Evolutionary conservation across 2,329 filamentous ascomycete species (phyloP).

Genomic region (Fusarium piperis): DNA sequence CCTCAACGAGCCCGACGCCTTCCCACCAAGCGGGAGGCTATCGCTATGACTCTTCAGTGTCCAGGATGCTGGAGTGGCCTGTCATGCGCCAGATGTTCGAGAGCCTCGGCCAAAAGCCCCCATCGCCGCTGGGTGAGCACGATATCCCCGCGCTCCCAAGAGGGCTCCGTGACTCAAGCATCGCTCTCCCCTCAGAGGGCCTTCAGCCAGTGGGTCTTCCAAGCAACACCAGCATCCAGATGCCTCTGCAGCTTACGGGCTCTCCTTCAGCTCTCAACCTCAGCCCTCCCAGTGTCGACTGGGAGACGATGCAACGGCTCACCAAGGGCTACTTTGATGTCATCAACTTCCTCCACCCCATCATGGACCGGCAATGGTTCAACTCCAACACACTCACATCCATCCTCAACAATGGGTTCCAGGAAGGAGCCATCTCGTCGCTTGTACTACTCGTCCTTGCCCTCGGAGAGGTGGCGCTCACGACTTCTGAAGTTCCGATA

Average conservation of each 20-base stretch:
- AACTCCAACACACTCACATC: conserved; percentile 56
- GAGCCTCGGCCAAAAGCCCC: conserved; percentile 36
- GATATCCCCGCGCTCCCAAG: conserved; percentile 27
- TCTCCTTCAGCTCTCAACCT: conserved; percentile 23
- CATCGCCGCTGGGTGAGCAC: conserved; percentile 25
- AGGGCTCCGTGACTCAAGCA: conserved; percentile 36
- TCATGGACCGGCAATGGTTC: conserved; percentile 67
- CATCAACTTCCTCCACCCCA: conserved; percentile 67
- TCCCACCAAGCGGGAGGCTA: conserved; percentile 35
- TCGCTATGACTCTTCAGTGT: conserved; percentile 42
- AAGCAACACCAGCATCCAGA: conserved; percentile 28
- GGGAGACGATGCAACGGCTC: conserved; percentile 60
- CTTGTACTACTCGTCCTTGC: conserved; percentile 67
- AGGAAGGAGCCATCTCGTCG: conserved; percentile 59
- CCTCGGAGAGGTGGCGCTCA: conserved; percentile 66
- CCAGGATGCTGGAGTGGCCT: conserved; percentile 40
- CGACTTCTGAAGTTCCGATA: conserved; percentile 59
- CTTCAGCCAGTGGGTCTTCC: conserved; percentile 32
- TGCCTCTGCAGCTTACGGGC: conserved; percentile 33
- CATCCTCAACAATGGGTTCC: conserved; percentile 56
- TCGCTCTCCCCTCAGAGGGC: conserved; percentile 34
- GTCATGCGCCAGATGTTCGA: conserved; percentile 41
- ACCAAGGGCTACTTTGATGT: conserved; percentile 67
- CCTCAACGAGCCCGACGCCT: conserved; percentile 31
- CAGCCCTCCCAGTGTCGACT: conserved; percentile 48